Evolutionary conservation across 768 basidiomycete genomes (phyloP).

Genomic region (Hypsizygus marmoreus): DNA sequence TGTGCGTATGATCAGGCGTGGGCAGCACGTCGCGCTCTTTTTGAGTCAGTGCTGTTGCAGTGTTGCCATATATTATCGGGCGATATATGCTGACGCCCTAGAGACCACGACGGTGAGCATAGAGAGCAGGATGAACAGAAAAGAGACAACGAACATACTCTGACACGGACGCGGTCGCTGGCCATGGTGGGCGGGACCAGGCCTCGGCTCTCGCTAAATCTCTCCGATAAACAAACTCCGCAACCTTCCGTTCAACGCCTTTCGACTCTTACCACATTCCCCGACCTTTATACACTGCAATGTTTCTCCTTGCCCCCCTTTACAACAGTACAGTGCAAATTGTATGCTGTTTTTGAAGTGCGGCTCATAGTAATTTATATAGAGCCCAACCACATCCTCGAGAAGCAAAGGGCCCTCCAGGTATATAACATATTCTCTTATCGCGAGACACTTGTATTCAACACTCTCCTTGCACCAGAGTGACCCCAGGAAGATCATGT

Average conservation of each 20-base stretch:
- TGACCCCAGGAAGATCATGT: slow-evolving; percentile 55
- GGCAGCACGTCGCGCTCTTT: slow-evolving; percentile 64
- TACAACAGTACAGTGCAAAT: slow-evolving; percentile 74
- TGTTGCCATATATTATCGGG: slow-evolving; percentile 96
- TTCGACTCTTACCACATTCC: slow-evolving; percentile 23
- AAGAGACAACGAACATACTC: slow-evolving; percentile 50
- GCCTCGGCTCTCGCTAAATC: slow-evolving; percentile 35
- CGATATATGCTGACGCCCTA: slow-evolving; percentile 88
- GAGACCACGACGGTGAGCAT: slow-evolving; percentile 12
- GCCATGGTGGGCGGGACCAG: slow-evolving; percentile 42
- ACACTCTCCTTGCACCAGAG: slow-evolving; percentile 27
- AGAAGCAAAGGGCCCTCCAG: slow-evolving; percentile 69
- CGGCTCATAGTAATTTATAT: no score
- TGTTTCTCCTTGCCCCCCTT: slow-evolving; percentile 57
- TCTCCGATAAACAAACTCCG: slow-evolving; percentile 45
- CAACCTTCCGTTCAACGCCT: slow-evolving; percentile 35
- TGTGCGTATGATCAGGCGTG: slow-evolving; percentile 84
- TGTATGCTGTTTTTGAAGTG: no score
- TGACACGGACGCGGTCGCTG: slow-evolving; percentile 77
- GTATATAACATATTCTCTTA: slow-evolving; percentile 36
- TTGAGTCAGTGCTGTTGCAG: slow-evolving; percentile 73
- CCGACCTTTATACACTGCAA: slow-evolving; percentile 30
- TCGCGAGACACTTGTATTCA: slow-evolving; percentile 6
- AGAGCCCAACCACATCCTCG: slow-evolving; percentile 67
- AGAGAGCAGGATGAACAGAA: slow-evolving; percentile 11